These are phyloP conservation scores for Fragaria ananassa DNA, from an alignment of 306 rosid species.

Conservation along the genomic window DNA sequence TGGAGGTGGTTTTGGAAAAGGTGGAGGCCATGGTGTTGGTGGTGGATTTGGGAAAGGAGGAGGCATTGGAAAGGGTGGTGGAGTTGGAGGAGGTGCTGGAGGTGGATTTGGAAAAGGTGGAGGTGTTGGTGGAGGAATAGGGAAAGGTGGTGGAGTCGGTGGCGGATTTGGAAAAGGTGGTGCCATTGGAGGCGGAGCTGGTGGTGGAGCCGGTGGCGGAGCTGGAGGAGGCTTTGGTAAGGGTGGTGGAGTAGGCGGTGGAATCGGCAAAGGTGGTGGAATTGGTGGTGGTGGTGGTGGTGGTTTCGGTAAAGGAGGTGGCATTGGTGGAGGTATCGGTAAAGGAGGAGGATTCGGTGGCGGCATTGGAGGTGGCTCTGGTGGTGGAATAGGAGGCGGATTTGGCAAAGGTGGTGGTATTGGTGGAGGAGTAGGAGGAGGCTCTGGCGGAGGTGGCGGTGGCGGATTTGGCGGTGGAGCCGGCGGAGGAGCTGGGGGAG, in stretches of 20 bases:
- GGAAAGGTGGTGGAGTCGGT: background rate
- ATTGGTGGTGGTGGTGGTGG: conserved; percentile 24
- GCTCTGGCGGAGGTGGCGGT: conserved; percentile 25
- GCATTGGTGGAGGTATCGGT: conserved; percentile 17
- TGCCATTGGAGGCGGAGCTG: background rate
- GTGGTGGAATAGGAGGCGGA: conserved; percentile 30
- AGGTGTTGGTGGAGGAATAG: conserved; percentile 22
- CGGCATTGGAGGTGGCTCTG: conserved; percentile 21
- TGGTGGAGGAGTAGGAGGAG: conserved; percentile 23
- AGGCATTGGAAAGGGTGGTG: conserved; percentile 14
- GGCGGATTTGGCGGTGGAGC: background rate
- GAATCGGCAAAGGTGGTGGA: conserved; percentile 22
- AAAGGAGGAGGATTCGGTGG: conserved; percentile 29
- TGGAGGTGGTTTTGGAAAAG: conserved; percentile 7
- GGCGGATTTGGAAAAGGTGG: conserved; percentile 23
- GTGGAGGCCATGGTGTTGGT: conserved; percentile 15
- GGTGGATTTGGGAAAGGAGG: conserved; percentile 11
- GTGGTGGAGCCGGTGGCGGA: conserved; percentile 15
- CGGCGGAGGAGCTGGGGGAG: conserved; percentile 24
- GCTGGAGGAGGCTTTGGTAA: background rate
- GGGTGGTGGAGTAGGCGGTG: conserved; percentile 21
- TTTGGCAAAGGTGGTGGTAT: conserved; percentile 24
- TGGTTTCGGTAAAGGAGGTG: conserved; percentile 24
- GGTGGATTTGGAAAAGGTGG: conserved; percentile 11
- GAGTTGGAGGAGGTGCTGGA: background rate